Conservation (phyloP, 768 basidiomycete species). For the Tricholoma bakamatsutake region DNA sequence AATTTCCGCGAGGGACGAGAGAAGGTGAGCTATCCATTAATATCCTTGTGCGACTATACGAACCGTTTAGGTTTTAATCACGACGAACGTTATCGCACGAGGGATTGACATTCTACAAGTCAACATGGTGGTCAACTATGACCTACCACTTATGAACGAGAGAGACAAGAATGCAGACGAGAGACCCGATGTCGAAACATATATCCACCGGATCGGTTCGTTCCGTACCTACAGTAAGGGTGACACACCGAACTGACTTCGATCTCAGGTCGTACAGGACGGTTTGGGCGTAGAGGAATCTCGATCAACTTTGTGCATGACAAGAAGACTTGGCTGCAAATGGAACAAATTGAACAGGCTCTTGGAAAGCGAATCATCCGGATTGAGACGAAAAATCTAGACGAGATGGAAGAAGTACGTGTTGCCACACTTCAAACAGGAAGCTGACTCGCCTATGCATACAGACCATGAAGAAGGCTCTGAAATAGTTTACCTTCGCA, state of each 20-base stretch:
- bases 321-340: conserved; percentile 78
- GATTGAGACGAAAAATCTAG: conserved; percentile 86
- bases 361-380: conserved; percentile 75
- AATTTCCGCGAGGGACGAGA: conserved; percentile 93
- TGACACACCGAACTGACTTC: conserved; percentile 1
- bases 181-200: conserved; percentile 90
- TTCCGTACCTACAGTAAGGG: background rate
- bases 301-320: conserved; percentile 98
- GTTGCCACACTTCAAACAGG: conserved; percentile 1
- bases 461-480: conserved; percentile 79
- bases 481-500: conserved; percentile 43
- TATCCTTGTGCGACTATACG: background rate
- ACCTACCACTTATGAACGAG: conserved; percentile 82
- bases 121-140: conserved; percentile 99
- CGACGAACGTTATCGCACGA: conserved; percentile 96
- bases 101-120: conserved; percentile 99
- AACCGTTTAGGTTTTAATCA: conserved; percentile 65
- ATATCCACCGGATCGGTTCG: conserved; percentile 94
- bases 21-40: conserved; percentile 49
- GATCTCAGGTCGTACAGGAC: conserved; percentile 83
- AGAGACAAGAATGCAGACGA: conserved; percentile 47
- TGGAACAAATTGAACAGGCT: conserved; percentile 81
- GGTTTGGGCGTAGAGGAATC: conserved; percentile 95
- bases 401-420: conserved; percentile 89
- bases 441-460: background rate